These are phyloP conservation scores for Coniosporium uncinatum DNA, from an alignment of 2,329 filamentous ascomycete genomes.

Conservation along the genomic window DNA sequence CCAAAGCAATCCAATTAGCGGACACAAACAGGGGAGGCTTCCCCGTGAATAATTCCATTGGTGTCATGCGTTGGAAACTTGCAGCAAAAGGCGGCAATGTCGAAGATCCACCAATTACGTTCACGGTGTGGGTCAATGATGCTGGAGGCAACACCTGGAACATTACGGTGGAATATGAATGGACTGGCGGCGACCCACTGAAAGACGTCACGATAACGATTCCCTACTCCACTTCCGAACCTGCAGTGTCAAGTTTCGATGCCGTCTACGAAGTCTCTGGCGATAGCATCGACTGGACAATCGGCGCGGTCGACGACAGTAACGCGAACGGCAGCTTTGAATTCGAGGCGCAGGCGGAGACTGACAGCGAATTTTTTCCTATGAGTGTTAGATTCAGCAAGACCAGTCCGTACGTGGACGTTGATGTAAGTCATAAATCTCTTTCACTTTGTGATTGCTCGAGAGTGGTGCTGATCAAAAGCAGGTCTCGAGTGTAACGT, in stretches of 20 bases:
- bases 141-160: slow-evolving; percentile 75
- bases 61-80: slow-evolving; percentile 89
- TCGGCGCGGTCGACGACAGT: slow-evolving; percentile 78
- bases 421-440: slow-evolving; percentile 85
- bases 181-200: slow-evolving; percentile 73
- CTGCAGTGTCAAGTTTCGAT: slow-evolving; percentile 87
- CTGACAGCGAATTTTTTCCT: slow-evolving; percentile 96
- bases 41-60: slow-evolving; percentile 90
- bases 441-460: neutral
- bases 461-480: slow-evolving; percentile 13
- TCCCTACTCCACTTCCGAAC: slow-evolving; percentile 81
- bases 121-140: slow-evolving; percentile 97
- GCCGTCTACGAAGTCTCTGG: slow-evolving; percentile 91
- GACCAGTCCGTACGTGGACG: slow-evolving; percentile 79
- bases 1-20: slow-evolving; percentile 84
- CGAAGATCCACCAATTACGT: slow-evolving; percentile 83
- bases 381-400: slow-evolving; percentile 92
- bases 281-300: slow-evolving; percentile 90
- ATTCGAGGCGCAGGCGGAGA: slow-evolving; percentile 83
- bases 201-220: slow-evolving; percentile 85
- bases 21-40: slow-evolving; percentile 78
- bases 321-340: slow-evolving; percentile 88
- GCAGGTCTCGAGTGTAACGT: slow-evolving; percentile 62
- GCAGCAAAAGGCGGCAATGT: slow-evolving; percentile 76
- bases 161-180: slow-evolving; percentile 93